phyloP scores from a whole-genome alignment of 495 filamentous ascomycete genomes.

The Penicillium dipodomyicola region DNA sequence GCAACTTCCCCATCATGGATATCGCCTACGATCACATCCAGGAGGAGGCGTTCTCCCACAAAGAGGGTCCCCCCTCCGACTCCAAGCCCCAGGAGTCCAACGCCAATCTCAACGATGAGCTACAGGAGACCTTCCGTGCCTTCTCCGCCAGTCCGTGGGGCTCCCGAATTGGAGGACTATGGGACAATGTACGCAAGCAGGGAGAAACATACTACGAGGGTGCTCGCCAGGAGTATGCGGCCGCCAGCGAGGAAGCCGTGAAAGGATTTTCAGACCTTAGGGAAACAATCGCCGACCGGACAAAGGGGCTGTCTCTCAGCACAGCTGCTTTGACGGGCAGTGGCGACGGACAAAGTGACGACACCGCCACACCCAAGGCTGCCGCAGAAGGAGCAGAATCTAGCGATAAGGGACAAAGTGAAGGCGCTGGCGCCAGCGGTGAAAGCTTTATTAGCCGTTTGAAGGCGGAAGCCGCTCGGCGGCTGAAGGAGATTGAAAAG shows the following conservation, averaged over 20 bases:
- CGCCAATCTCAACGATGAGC: slow-evolving; percentile 74
- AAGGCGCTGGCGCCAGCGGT: slow-evolving; percentile 57
- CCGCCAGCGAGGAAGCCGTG: slow-evolving; percentile 74
- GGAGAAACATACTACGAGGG: slow-evolving; percentile 84
- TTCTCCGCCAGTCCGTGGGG: slow-evolving; percentile 92
- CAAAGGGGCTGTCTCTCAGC: slow-evolving; percentile 68
- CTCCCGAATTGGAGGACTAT: slow-evolving; percentile 78
- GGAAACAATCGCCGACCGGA: slow-evolving; percentile 65
- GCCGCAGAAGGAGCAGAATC: slow-evolving; percentile 21
- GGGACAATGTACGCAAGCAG: slow-evolving; percentile 86
- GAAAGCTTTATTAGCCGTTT: slow-evolving; percentile 83
- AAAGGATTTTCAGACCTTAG: slow-evolving; percentile 77
- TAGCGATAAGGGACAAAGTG: slow-evolving; percentile 50
- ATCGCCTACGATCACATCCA: slow-evolving; percentile 96
- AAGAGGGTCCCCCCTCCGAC: slow-evolving; percentile 36
- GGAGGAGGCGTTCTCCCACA: slow-evolving; percentile 71
- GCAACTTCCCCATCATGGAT: slow-evolving; percentile 63
- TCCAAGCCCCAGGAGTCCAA: slow-evolving; percentile 40
- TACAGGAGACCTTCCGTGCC: slow-evolving; percentile 93
- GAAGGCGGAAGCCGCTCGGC: slow-evolving; percentile 74
- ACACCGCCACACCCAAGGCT: slow-evolving; percentile 38
- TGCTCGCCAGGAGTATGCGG: slow-evolving; percentile 74
- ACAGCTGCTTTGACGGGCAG: slow-evolving; percentile 34
- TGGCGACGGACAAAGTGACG: slow-evolving; percentile 32
- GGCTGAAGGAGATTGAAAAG: slow-evolving; percentile 85